Conservation (phyloP, 2,329 filamentous ascomycete genomes). For the Fonsecaea multimorphosa region DNA sequence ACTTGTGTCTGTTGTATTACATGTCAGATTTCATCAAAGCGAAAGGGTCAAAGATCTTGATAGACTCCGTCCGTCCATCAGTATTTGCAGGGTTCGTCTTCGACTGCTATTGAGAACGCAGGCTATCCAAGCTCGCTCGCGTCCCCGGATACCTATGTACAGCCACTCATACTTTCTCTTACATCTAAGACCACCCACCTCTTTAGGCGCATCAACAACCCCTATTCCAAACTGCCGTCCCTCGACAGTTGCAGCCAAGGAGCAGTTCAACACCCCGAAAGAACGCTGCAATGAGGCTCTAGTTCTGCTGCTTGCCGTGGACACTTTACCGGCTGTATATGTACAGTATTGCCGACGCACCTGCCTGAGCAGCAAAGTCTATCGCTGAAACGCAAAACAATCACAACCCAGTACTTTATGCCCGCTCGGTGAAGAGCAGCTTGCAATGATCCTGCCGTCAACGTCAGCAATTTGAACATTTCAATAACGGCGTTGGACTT, state of each 20-base stretch:
- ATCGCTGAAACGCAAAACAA: conserved; percentile 28
- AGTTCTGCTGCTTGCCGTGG: background rate
- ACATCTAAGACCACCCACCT: background rate
- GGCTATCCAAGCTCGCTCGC: conserved; percentile 29
- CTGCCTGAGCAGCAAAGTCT: conserved; percentile 10
- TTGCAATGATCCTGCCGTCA: conserved; percentile 76
- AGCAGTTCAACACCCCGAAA: background rate
- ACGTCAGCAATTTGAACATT: conserved; percentile 24
- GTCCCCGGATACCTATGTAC: conserved; percentile 21
- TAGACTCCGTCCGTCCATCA: background rate
- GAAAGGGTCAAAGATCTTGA: background rate
- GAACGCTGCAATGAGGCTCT: background rate
- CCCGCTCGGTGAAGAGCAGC: conserved; percentile 68
- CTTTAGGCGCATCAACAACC: background rate
- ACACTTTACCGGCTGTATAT: conserved; percentile 5
- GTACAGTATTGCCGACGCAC: conserved; percentile 13
- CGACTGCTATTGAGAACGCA: background rate
- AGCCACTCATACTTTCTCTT: background rate
- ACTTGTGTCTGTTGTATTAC: too few relatives aligned
- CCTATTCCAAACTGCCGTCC: conserved; percentile 5
- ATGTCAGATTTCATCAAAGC: too few relatives aligned
- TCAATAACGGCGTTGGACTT: conserved; percentile 46
- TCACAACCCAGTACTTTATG: conserved; percentile 37
- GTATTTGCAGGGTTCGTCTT: background rate
- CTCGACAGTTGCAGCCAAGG: background rate